Evolutionary conservation across 2,329 filamentous ascomycete genomes (phyloP).

Genomic region (Rhexocercosporidium sp.): DNA sequence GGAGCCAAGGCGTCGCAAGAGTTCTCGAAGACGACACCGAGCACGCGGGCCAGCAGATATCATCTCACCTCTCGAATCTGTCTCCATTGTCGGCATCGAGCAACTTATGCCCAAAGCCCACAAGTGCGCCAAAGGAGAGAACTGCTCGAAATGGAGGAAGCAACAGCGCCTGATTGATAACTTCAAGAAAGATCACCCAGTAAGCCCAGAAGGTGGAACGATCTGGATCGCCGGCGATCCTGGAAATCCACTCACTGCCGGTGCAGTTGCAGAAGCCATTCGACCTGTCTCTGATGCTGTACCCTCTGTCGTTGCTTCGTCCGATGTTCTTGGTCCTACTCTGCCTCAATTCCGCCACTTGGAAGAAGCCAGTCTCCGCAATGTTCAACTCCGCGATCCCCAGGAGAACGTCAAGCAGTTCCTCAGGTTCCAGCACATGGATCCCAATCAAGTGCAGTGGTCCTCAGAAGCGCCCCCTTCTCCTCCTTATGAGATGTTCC

Average conservation of each 20-base stretch:
- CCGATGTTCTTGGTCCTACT: constrained; percentile 80
- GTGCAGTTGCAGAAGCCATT: constrained; percentile 48
- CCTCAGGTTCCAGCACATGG: constrained; percentile 78
- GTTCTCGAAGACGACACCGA: constrained; percentile 34
- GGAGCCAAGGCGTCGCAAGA: constrained; percentile 37
- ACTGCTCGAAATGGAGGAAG: constrained; percentile 81
- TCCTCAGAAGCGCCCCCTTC: constrained; percentile 67
- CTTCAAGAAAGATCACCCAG: constrained; percentile 77
- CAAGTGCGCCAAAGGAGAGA: constrained; percentile 83
- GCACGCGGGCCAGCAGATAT: constrained; percentile 57
- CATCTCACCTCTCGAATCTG: constrained; percentile 80
- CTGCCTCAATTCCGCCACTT: constrained; percentile 71
- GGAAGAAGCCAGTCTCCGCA: constrained; percentile 74
- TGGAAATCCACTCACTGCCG: constrained; percentile 73
- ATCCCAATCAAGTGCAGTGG: constrained; percentile 46
- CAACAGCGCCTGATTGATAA: constrained; percentile 79
- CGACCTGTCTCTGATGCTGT: constrained; percentile 76
- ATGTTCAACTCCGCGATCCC: constrained; percentile 74
- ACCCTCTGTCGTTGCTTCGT: constrained; percentile 87
- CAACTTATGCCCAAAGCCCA: constrained; percentile 86
- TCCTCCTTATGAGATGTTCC: constrained; percentile 70
- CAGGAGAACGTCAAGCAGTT: constrained; percentile 95
- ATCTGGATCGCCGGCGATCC: constrained; percentile 81
- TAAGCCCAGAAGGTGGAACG: constrained; percentile 63
- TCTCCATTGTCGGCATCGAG: constrained; percentile 92